Percentiles rank a stretch among this genome's conserved stretches.
phyloP scores from a whole-genome alignment of 1,284 basidiomycete genomes.

The Wallemia hederae region DNA sequence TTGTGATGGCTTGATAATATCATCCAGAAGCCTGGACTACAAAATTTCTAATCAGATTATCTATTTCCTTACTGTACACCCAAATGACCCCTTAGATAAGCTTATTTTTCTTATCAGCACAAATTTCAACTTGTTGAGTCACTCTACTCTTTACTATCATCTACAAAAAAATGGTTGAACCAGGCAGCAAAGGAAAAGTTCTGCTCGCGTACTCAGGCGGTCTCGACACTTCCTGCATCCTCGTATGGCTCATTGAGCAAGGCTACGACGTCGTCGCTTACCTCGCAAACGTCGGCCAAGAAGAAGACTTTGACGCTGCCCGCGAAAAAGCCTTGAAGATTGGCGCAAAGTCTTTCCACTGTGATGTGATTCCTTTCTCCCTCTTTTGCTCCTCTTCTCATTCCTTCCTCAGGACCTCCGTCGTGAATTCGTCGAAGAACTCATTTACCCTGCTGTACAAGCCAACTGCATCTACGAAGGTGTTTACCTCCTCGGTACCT shows the following conservation, averaged over 20 bases:
- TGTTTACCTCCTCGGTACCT: slow-evolving; percentile 92
- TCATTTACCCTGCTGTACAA: slow-evolving; percentile 94
- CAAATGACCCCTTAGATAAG: no score
- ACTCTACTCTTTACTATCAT: background rate
- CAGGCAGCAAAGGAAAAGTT: slow-evolving; percentile 37
- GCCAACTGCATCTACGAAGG: slow-evolving; percentile 99
- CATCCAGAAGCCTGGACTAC: no score
- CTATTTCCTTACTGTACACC: no score
- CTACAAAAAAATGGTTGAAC: background rate
- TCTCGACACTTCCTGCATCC: slow-evolving; percentile 85
- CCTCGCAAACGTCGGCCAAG: slow-evolving; percentile 73
- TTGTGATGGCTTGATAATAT: no score
- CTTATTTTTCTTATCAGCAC: no score
- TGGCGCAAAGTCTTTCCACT: slow-evolving; percentile 83
- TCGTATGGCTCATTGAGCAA: slow-evolving; percentile 88
- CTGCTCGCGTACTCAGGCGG: slow-evolving; percentile 92
- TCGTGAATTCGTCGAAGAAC: slow-evolving; percentile 79
- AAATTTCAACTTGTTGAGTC: no score
- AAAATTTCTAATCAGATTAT: no score
- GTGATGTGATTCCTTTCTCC: slow-evolving; percentile 27
- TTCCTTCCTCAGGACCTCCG: slow-evolving; percentile 45
- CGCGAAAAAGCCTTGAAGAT: slow-evolving; percentile 68
- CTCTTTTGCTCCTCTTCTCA: background rate
- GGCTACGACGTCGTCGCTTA: slow-evolving; percentile 93
- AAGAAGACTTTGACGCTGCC: slow-evolving; percentile 75